A percentile compares a stretch with the other conserved stretches of the same genome.
Conservation (phyloP, 2,329 filamentous ascomycete genomes). For the Alternaria gaisen region DNA sequence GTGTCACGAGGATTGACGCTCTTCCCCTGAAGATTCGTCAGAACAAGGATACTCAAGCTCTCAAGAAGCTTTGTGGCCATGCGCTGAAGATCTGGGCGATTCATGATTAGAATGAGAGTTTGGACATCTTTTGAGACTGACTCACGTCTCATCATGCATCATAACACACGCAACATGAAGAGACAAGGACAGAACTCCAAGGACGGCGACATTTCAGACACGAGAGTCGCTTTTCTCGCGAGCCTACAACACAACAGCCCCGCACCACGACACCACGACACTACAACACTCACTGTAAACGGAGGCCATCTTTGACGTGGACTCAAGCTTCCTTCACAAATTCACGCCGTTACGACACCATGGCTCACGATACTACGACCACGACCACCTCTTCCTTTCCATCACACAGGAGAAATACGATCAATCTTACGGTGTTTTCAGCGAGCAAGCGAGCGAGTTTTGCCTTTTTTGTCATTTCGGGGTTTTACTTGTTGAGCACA, state of each 20-base stretch:
- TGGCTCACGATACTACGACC: neutral
- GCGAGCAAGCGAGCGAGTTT: neutral
- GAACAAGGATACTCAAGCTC: constrained; percentile 5
- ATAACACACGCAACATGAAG: neutral
- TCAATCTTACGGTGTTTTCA: neutral
- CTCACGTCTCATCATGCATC: neutral
- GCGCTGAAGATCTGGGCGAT: constrained; percentile 10
- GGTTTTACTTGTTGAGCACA: neutral
- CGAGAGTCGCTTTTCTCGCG: neutral
- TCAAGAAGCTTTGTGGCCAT: constrained; percentile 7
- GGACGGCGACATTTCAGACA: neutral
- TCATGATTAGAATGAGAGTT: neutral
- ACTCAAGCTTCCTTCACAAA: neutral
- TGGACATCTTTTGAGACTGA: neutral
- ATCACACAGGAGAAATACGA: neutral
- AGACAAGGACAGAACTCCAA: neutral
- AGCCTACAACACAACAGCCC: neutral
- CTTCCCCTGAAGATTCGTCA: neutral
- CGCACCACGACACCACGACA: neutral
- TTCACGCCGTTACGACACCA: neutral
- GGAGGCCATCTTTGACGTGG: neutral
- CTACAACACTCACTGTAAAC: neutral
- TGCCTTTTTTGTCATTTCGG: neutral
- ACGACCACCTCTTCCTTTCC: neutral
- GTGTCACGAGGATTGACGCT: constrained; percentile 3